Base-by-base conservation (phyloP, 345 rosid genomes). In the Linum lewisii region DNA sequence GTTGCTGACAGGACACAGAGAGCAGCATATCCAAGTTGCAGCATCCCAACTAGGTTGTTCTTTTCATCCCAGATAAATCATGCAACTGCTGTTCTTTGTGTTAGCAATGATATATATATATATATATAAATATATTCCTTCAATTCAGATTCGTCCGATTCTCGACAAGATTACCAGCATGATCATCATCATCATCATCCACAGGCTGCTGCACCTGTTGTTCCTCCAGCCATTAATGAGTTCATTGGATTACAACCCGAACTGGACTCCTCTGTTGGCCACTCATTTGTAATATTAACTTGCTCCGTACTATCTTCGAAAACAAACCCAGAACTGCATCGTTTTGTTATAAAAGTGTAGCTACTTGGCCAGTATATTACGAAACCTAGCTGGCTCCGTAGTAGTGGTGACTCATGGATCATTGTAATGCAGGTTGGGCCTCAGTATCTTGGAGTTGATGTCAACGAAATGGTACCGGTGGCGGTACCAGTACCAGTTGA, bases 401-500 rank as follows among this genome's bases (percentile, higher is more conserved):
- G 2, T 29, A 8, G 34, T 29, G 34, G 1, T 1, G 7, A 29
- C 34, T 29, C 34, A 29, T 29, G 34, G 34, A 29, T 29, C 4
- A 8, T 29, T 29, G 34, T 8, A 29, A 29, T 29, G 34, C 34
- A 29, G 34, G 34, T 3, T 29, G 34, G 7, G 0, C 34, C 34
- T 29, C 34, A 29, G 34, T 29, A 29, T 29, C 34, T 29, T 29
- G 34, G 34, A 29, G 47, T 16, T 42, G 47, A 16, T 11, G 16
- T 11, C 18, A 11, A 11, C 18, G 18, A 16, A 42, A 42, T 42
- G n/a, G n/a, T n/a, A n/a, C n/a, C n/a, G n/a, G n/a, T n/a, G 47
- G 47, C 16, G 47, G 77, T 81, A 18, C 76, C 84, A 13, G 64
- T 80, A 57, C 84, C 84, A 1, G 67, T 73, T 47, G 71, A 69